phyloP scores from a whole-genome alignment of 805 yeast species.

The Tetrapisispora nanseiensis region DNA sequence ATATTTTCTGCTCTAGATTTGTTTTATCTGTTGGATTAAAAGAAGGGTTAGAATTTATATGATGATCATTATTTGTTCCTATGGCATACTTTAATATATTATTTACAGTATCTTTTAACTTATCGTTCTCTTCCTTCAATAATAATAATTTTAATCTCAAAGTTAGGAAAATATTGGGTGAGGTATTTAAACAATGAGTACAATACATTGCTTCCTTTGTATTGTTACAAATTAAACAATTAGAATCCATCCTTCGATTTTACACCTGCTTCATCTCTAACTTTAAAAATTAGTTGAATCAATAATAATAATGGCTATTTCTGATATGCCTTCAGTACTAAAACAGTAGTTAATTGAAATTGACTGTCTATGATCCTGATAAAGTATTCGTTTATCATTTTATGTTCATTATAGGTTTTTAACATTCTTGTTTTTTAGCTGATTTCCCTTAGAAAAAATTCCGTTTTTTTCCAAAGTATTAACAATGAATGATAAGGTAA shows the following conservation, averaged over 20 bases:
- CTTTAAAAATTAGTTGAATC: background rate
- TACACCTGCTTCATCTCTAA: background rate
- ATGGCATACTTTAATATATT: conserved; percentile 12
- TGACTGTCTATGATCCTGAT: no score
- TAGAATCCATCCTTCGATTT: conserved; percentile 6
- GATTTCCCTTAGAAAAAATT: no score
- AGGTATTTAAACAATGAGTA: conserved; percentile 21
- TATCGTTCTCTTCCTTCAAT: conserved; percentile 9
- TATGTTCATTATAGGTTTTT: no score
- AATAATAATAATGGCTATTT: no score
- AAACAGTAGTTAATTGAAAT: no score
- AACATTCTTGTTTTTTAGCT: no score
- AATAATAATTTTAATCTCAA: conserved; percentile 12
- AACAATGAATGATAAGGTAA: background rate
- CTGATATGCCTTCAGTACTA: no score
- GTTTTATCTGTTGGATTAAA: background rate
- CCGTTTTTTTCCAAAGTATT: background rate
- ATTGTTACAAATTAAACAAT: conserved; percentile 17
- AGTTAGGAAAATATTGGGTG: conserved; percentile 17
- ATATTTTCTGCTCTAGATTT: conserved; percentile 3
- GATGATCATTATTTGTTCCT: background rate
- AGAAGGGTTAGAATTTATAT: background rate
- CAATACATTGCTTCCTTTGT: conserved; percentile 16
- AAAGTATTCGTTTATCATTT: no score
- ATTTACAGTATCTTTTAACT: conserved; percentile 14